Conservation (phyloP, 2,329 filamentous ascomycete genomes). For the Pleomassaria siparia region DNA sequence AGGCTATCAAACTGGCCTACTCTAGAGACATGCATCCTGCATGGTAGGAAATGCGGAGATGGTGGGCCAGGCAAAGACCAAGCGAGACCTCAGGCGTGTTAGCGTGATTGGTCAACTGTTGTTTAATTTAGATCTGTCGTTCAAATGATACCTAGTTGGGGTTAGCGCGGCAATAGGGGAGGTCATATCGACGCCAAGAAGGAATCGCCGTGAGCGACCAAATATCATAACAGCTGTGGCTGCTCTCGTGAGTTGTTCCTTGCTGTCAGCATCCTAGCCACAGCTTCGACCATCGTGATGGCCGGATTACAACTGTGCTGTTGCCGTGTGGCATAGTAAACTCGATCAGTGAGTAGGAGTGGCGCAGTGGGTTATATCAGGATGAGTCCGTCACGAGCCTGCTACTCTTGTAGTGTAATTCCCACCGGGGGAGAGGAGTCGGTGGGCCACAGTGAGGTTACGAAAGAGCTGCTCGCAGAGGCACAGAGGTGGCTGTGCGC, state of each 20-base stretch:
- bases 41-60: background rate
- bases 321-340: background rate
- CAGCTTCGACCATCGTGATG: background rate
- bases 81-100: background rate
- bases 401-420: background rate
- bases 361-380: background rate
- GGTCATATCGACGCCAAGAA: background rate
- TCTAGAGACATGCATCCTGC: background rate
- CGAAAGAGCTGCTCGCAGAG: background rate
- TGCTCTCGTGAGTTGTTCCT: background rate
- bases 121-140: background rate
- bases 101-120: background rate
- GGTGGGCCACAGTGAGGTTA: background rate
- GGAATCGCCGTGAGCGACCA: background rate
- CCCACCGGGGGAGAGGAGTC: background rate
- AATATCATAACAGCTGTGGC: background rate
- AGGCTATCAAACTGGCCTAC: background rate
- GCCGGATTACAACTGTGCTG: background rate
- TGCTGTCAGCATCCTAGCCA: background rate
- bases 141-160: background rate
- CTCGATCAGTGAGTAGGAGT: background rate
- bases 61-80: background rate
- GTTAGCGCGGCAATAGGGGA: background rate
- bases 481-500: background rate
- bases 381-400: background rate